Conservation (phyloP, 2,329 filamentous ascomycete genomes). For the Parascedosporium putredinis region DNA sequence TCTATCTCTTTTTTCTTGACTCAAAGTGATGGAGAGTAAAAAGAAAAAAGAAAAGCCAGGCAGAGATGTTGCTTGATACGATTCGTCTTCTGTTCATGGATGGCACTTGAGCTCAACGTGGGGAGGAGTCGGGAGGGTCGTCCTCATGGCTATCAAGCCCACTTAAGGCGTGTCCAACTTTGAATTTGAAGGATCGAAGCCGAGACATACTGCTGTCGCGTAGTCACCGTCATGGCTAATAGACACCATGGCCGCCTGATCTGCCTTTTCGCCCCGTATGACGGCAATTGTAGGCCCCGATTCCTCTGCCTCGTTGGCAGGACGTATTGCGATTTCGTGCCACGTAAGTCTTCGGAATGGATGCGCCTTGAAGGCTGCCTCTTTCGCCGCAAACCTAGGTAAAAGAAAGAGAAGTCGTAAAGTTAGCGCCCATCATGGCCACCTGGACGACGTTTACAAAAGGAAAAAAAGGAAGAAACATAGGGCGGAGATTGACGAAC, state of each 20-base stretch:
- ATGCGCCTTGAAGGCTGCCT: constrained; percentile 65
- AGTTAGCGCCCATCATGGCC: too few species aligned
- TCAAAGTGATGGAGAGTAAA: too few species aligned
- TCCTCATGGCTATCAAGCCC: not conserved
- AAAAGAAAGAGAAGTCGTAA: not conserved
- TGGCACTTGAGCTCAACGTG: too few species aligned
- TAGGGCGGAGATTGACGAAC: constrained; percentile 14
- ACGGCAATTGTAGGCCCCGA: not conserved
- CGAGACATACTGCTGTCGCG: constrained; percentile 60
- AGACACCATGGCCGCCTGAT: constrained; percentile 56
- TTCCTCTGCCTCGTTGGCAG: not conserved
- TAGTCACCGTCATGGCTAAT: constrained; percentile 86
- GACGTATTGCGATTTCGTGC: constrained; percentile 44
- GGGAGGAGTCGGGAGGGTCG: too few species aligned
- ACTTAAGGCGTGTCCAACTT: not conserved
- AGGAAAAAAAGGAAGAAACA: not conserved
- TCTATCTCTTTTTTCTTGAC: too few species aligned
- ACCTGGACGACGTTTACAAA: not conserved
- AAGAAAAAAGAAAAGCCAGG: too few species aligned
- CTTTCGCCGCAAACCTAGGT: constrained; percentile 59
- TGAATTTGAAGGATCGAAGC: constrained; percentile 15
- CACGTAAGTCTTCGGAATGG: constrained; percentile 47
- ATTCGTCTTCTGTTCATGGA: too few species aligned
- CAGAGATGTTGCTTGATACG: too few species aligned
- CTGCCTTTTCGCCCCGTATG: constrained; percentile 15